Evolutionary conservation across 1,139 yeast genomes (phyloP).

Genomic region (Schwanniomyces etchellsii): DNA sequence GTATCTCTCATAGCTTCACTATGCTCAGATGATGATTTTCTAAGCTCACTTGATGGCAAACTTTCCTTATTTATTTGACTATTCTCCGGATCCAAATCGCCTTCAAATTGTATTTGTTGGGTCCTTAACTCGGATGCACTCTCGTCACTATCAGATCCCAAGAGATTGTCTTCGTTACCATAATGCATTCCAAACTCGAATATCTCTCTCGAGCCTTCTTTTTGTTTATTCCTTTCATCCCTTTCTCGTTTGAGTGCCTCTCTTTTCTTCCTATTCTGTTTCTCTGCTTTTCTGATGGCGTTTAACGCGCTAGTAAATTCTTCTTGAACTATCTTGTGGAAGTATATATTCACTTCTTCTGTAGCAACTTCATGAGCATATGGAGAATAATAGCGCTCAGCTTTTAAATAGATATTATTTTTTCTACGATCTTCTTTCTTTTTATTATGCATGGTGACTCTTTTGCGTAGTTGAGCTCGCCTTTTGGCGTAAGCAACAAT

Average conservation of each 20-base stretch:
- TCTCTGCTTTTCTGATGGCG: slow-evolving; percentile 32
- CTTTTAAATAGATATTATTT: slow-evolving; percentile 37
- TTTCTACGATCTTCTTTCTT: slow-evolving; percentile 17
- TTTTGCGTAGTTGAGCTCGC: slow-evolving; percentile 13
- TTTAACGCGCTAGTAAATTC: slow-evolving; percentile 32
- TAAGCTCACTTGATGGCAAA: too few relatives aligned
- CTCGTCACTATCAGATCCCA: slow-evolving; percentile 1
- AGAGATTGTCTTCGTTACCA: background rate
- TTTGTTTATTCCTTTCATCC: slow-evolving; percentile 8
- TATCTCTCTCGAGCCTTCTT: background rate
- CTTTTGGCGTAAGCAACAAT: slow-evolving; percentile 48
- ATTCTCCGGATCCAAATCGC: too few relatives aligned
- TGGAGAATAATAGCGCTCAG: slow-evolving; percentile 39
- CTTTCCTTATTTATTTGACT: too few relatives aligned
- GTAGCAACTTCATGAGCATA: slow-evolving; percentile 25
- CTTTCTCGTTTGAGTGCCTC: slow-evolving; percentile 17
- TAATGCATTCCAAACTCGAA: background rate
- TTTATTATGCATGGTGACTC: slow-evolving; percentile 14
- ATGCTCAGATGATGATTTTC: too few relatives aligned
- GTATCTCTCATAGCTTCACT: too few relatives aligned
- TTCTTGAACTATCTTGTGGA: slow-evolving; percentile 21
- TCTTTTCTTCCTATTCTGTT: slow-evolving; percentile 17
- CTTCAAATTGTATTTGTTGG: too few relatives aligned
- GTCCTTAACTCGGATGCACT: background rate
- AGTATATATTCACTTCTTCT: slow-evolving; percentile 17